Base-by-base conservation (phyloP, 768 basidiomycete species). In the Mycena polygramma region DNA sequence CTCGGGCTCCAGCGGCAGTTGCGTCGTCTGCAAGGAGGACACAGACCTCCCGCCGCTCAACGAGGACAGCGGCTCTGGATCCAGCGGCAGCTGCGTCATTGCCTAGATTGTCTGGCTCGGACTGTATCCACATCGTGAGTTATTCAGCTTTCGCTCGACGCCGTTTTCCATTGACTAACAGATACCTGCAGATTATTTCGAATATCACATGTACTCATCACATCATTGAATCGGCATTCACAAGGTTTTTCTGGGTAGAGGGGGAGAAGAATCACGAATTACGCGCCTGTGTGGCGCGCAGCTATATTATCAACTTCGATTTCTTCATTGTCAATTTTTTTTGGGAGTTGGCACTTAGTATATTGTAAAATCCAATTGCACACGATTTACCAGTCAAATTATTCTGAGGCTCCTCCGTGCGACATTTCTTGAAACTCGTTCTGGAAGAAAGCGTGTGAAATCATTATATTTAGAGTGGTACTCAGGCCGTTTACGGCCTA, bases 21-120 rank as follows among this genome's bases (percentile, higher is more conserved):
- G 71, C 48, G 63, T 72, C 45, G 59, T 72, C 52, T 72, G 71
- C 66, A 55, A 39, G 46, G 71, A 72, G 58, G 71, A 72, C 26
- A 49, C 65, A 35, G 26, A 53, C 39, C 66, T 72, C 54, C 71
- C 71, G 20, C 71, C 71, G 26, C 51, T 62, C 46, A 72, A 69
- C 57, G 71, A 66, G 43, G 71, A 72, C 63, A 61, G 57, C 66
- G 14, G 51, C 43, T 24, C 51, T 0, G 71, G 71, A 24, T 60
- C 66, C 35, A 72, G 67, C 63, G 67, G 71, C 43, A 57, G 71
- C 52, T 70, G 69, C 43, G 58, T 70, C 19, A 69, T 72, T 24
- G 67, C 66, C 43, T 72, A 52, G 63, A 17, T 6, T 9, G 22
- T 5, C 24, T 5, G 26, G 20, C 11, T 30, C n/a, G 4, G 15